Conservation (phyloP, 1,139 yeast genomes). For the Meyerozyma guilliermondii region DNA sequence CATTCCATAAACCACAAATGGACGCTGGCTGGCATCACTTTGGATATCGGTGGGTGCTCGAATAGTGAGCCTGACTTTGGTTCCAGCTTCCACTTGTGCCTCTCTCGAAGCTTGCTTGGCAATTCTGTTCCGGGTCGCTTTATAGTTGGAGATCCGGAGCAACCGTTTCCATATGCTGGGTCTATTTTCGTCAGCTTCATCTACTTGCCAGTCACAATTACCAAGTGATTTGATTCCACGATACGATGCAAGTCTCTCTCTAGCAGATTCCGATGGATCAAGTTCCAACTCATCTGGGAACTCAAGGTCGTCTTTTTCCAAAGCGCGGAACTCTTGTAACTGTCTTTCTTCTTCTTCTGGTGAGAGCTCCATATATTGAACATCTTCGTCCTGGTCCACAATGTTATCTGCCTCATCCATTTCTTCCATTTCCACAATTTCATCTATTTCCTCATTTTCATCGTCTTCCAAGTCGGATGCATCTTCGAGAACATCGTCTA, state of each 20-base stretch:
- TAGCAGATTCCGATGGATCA: conserved; percentile 69
- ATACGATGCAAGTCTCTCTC: conserved; percentile 67
- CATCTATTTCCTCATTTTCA: too few species aligned
- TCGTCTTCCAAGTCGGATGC: conserved; percentile 52
- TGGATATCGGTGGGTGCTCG: conserved; percentile 54
- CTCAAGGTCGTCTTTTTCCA: conserved; percentile 80
- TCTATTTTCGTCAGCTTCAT: conserved; percentile 70
- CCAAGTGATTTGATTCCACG: conserved; percentile 84
- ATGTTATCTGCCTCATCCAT: conserved; percentile 10
- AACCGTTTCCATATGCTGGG: conserved; percentile 79
- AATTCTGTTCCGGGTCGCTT: conserved; percentile 69
- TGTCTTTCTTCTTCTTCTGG: conserved; percentile 84
- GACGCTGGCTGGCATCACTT: conserved; percentile 35
- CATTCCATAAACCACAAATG: conserved; percentile 68
- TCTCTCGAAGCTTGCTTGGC: conserved; percentile 55
- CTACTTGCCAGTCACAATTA: conserved; percentile 81
- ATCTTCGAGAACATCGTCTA: conserved; percentile 49
- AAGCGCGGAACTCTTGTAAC: conserved; percentile 58
- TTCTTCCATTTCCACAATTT: conserved; percentile 3
- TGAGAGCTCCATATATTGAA: conserved; percentile 60
- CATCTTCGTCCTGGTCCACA: conserved; percentile 23
- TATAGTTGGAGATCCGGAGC: conserved; percentile 70
- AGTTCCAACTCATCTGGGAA: conserved; percentile 95
- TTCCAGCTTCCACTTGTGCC: conserved; percentile 65
- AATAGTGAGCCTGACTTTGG: conserved; percentile 54